Base-by-base conservation (phyloP, 345 rosid genomes). In the Orychophragmus violaceus region DNA sequence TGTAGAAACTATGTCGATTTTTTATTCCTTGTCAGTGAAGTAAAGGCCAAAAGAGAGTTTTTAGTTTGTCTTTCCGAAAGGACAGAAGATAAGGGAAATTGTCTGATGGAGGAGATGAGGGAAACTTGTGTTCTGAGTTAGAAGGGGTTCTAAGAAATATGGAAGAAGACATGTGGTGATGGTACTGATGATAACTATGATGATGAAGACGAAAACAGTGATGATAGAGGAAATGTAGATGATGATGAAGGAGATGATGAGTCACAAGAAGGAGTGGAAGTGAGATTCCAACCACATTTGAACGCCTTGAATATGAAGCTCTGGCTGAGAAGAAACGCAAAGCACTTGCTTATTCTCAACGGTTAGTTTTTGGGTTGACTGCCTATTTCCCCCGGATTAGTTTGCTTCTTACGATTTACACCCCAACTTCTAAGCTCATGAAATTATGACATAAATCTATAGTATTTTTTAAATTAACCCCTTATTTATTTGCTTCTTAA, bases 281-380 rank as follows among this genome's bases (percentile, higher is more conserved):
- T 48, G 74, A 16, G 13, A 46, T 68, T 46, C 65, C 74, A 8
- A 56, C 33, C 33, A 46, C 56, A 17, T 85, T 84, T 22, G 82
- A 87, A 77, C 84, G 77, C 17, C 82, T 77, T 27, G 87, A 83
- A 33, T 87, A 89, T 59, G 92, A 85, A 71, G 90, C 87, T 42
- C 81, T 85, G 27, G 98, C 95, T 2, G 84, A 82, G 74, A 88
- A 77, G 74, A 92, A 87, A 73, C 92, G 95, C 30, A 83, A 83
- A 78, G 84, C 83, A 16, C 78, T 81, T 49, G 77, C 75, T 33
- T 80, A 74, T 46, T 41, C 68, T 36, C 74, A 62, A 68, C 68
- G 77, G 77, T 74, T 51, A 6, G 68, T 66, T 24, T 41, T 6
- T n/a, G n/a, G n/a, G n/a, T n/a, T n/a, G n/a, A n/a, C n/a, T n/a